phyloP scores from a whole-genome alignment of 306 rosid genomes.

The Oemleria cerasiformis region DNA sequence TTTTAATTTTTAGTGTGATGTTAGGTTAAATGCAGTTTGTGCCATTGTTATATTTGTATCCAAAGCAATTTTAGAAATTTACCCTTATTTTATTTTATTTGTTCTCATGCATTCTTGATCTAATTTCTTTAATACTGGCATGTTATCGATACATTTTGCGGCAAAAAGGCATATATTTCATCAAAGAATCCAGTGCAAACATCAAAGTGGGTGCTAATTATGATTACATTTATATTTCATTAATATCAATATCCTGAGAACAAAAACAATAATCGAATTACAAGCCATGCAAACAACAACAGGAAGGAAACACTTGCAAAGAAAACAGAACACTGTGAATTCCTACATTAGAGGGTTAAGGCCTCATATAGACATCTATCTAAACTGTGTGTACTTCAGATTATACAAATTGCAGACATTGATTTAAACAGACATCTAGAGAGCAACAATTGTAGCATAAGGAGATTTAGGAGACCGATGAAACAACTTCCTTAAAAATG shows the following conservation, averaged over 20 bases:
- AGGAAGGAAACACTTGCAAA: background rate
- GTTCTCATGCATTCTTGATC: too few species aligned
- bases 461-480: conserved; percentile 34
- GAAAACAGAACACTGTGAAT: background rate
- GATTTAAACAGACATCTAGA: conserved; percentile 23
- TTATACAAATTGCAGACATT: conserved; percentile 17
- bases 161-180: background rate
- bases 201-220: background rate
- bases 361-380: conserved; percentile 24
- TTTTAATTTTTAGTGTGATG: conserved; percentile 1
- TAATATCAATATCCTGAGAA: background rate
- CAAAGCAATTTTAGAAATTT: background rate
- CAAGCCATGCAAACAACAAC: conserved; percentile 11
- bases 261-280: conserved; percentile 3
- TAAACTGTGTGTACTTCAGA: conserved; percentile 19
- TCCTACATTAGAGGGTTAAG: conserved; percentile 5
- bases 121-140: too few species aligned
- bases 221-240: background rate
- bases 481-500: conserved; percentile 48
- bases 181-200: background rate
- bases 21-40: conserved; percentile 21
- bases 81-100: too few species aligned
- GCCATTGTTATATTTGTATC: conserved; percentile 10
- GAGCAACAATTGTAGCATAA: conserved; percentile 42
- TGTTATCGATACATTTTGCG: background rate